Evolutionary conservation across 1,284 basidiomycete species (phyloP), one percentile per base, ranked within the genome.

Genomic region (Chalciporus sp.): DNA sequence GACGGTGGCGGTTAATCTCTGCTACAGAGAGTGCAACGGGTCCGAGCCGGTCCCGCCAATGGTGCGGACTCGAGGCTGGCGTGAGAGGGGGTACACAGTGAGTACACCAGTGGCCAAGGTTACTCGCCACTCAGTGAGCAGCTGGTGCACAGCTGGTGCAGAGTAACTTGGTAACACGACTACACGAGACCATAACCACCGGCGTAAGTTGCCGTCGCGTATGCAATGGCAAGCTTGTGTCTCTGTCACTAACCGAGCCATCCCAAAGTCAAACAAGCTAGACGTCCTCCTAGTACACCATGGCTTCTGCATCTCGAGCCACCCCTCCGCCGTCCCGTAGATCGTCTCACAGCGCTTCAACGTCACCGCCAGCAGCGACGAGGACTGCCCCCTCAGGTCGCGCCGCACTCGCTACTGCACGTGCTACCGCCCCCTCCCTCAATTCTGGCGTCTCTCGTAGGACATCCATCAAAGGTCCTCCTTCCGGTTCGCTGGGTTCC

Each of bases 331-430:
- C 79, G 39, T 74, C 81, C 29, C 79, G 74, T 60, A 76, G 73
- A 49, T 58, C 75, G n/a, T 60, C 67, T 41, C 53, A 53, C 49
- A 53, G 52, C 33, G 47, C 52, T 37, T 51, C 77, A 17, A 62
- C 73, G 6, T 67, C 78, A 5, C 68, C 68, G 3, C 56, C 75
- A 9, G 48, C 71, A 31, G 57, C 73, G 46, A 42, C 53, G 26
- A 72, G 76, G 55, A 72, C 76, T 43, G 71, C 76, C n/a, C 73
- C 78, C n/a, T 42, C 60, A 19, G 74, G 78, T 12, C 80, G 84
- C 55, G 74, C 81, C 43, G 76, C 80, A 28, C 40, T 59, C 37
- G 75, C 73, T 8, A 74, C 79, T 35, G 72, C 79, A 11, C 76
- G 80, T 60, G 61, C 67, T 10, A 61, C 75, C 49, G 75, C 79